Conservation (phyloP, 306 rosid species). For the Acacia melanoxylon region DNA sequence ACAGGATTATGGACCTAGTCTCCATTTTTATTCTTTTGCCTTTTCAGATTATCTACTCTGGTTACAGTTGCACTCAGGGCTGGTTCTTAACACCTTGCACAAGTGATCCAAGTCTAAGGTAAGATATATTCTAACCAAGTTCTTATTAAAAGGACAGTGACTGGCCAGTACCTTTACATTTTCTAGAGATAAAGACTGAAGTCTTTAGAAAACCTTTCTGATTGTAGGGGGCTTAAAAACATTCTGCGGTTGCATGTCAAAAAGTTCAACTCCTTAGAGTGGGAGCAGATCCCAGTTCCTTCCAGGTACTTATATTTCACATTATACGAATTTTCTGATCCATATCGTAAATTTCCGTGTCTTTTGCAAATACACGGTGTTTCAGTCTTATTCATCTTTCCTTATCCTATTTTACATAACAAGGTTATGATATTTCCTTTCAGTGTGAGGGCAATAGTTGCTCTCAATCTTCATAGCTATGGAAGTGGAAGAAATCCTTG, state of each 20-base stretch:
- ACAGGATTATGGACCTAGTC: not conserved
- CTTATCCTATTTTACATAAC: slow-evolving; percentile 22
- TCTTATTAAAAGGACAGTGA: not conserved
- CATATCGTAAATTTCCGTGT: slow-evolving; percentile 12
- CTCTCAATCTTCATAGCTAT: slow-evolving; percentile 89
- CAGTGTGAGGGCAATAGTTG: slow-evolving; percentile 96
- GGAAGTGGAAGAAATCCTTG: slow-evolving; percentile 99
- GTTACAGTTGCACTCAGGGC: slow-evolving; percentile 93
- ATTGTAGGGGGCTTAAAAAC: slow-evolving; percentile 82
- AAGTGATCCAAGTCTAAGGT: slow-evolving; percentile 91
- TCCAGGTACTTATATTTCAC: slow-evolving; percentile 63
- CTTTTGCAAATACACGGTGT: not conserved
- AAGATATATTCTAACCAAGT: slow-evolving; percentile 28
- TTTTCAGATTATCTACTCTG: slow-evolving; percentile 77
- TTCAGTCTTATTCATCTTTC: slow-evolving; percentile 5
- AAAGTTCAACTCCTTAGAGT: slow-evolving; percentile 76
- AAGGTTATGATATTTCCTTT: slow-evolving; percentile 35
- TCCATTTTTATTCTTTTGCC: not conserved
- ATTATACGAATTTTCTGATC: slow-evolving; percentile 21
- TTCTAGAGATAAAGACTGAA: not conserved
- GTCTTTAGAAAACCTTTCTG: slow-evolving; percentile 33
- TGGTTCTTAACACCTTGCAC: slow-evolving; percentile 97
- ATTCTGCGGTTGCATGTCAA: slow-evolving; percentile 85
- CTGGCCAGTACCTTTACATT: not conserved
- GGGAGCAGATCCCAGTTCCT: slow-evolving; percentile 87